phyloP scores from a whole-genome alignment of 192 early-diverging fungal genomes.

The Glomus cerebriforme region DNA sequence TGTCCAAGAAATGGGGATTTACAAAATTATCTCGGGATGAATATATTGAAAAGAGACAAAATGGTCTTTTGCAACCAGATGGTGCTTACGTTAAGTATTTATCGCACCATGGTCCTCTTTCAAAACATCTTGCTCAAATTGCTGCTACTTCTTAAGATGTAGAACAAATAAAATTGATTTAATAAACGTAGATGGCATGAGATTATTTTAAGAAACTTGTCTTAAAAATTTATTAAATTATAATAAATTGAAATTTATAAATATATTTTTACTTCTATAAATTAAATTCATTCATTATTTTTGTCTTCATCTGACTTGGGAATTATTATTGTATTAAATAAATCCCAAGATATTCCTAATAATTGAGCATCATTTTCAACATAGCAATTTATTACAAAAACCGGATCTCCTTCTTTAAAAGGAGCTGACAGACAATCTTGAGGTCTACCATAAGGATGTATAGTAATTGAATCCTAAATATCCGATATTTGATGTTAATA shows the following conservation, averaged over 20 bases:
- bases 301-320: background rate
- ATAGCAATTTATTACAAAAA: background rate
- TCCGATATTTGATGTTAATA: background rate
- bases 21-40: slow-evolving; percentile 94
- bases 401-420: slow-evolving; percentile 18
- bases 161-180: background rate
- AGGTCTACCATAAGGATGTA: background rate
- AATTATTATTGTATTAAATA: background rate
- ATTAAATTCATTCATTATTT: background rate
- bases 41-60: slow-evolving; percentile 76
- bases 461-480: slow-evolving; percentile 9
- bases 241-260: background rate
- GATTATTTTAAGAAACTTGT: background rate
- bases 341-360: slow-evolving; percentile 1
- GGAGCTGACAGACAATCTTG: slow-evolving; percentile 13
- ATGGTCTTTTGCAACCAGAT: slow-evolving; percentile 84
- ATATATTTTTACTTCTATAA: background rate
- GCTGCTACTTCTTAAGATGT: background rate
- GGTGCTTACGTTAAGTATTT: slow-evolving; percentile 96
- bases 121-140: slow-evolving; percentile 45
- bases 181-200: too few species aligned
- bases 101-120: slow-evolving; percentile 79
- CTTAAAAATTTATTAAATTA: background rate
- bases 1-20: slow-evolving; percentile 99
- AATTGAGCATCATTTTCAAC: background rate